These are phyloP conservation scores for Hypsizygus ulmarius DNA, from an alignment of 1,284 basidiomycete species.

Conservation along the genomic window DNA sequence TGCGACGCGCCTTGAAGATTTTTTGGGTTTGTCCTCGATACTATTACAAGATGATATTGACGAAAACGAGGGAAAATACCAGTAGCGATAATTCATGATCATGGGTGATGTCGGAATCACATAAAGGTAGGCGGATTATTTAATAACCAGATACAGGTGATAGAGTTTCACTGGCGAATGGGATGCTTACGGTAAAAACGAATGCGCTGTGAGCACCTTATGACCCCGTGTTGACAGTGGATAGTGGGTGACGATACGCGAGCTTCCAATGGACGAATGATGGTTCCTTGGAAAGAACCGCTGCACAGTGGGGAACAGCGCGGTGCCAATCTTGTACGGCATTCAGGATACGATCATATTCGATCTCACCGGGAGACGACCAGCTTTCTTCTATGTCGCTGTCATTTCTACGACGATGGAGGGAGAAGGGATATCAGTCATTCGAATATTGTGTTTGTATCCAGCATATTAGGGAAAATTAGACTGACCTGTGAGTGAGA, in stretches of 20 bases:
- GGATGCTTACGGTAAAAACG: slow-evolving; percentile 8
- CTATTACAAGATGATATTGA: not conserved
- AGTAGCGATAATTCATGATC: not conserved
- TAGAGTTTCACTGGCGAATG: not conserved
- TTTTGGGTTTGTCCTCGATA: not conserved
- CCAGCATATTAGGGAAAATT: not conserved
- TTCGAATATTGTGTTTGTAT: not conserved
- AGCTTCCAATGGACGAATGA: slow-evolving; percentile 4
- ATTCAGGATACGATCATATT: slow-evolving; percentile 7
- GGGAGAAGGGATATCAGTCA: not conserved
- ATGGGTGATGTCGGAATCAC: not conserved
- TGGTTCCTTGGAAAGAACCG: slow-evolving; percentile 10
- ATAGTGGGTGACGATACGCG: slow-evolving; percentile 8
- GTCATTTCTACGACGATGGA: slow-evolving; percentile 1
- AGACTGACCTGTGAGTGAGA: slow-evolving; percentile 9
- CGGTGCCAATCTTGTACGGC: slow-evolving; percentile 7
- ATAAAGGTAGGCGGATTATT: not conserved
- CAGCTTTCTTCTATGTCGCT: slow-evolving; percentile 6
- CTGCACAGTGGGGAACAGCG: slow-evolving; percentile 6
- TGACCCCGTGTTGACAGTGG: slow-evolving; percentile 7
- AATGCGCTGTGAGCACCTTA: slow-evolving; percentile 7
- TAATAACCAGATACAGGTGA: not conserved
- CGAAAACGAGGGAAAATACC: too few relatives aligned
- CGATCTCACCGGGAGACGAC: slow-evolving; percentile 6
- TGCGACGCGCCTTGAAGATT: slow-evolving; percentile 8